Conservation (phyloP, 2,329 filamentous ascomycete species). For the Ascochyta fabae region DNA sequence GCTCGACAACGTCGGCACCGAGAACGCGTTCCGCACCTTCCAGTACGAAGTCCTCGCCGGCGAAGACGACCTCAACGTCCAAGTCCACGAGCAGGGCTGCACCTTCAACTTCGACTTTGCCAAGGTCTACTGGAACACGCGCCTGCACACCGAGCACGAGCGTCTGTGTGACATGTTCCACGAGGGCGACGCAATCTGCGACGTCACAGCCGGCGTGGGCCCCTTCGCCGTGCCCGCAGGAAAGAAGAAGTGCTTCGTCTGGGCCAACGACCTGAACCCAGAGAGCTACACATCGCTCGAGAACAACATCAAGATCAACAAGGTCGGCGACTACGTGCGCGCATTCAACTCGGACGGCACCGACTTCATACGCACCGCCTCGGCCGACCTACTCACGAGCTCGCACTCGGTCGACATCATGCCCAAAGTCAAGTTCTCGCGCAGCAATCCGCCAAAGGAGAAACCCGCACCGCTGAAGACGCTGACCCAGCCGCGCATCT, state of each 20-base stretch:
- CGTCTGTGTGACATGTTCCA: conserved; percentile 77
- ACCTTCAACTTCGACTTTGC: conserved; percentile 92
- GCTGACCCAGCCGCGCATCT: conserved; percentile 68
- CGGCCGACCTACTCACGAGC: conserved; percentile 61
- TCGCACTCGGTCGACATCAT: conserved; percentile 58
- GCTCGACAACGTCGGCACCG: conserved; percentile 81
- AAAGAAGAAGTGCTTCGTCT: conserved; percentile 88
- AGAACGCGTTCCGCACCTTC: conserved; percentile 90
- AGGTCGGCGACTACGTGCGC: conserved; percentile 74
- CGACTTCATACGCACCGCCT: conserved; percentile 76
- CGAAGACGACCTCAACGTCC: conserved; percentile 80
- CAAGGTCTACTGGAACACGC: conserved; percentile 98
- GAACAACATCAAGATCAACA: conserved; percentile 77
- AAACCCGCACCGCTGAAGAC: conserved; percentile 46
- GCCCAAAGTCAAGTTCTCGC: conserved; percentile 42
- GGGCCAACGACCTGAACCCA: conserved; percentile 96
- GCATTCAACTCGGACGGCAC: conserved; percentile 84
- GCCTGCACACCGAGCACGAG: conserved; percentile 87
- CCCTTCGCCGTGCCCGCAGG: conserved; percentile 93
- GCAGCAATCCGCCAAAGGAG: conserved; percentile 27
- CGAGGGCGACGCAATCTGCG: conserved; percentile 87
- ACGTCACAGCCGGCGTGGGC: conserved; percentile 97
- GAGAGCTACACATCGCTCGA: conserved; percentile 78
- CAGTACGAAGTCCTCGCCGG: conserved; percentile 88
- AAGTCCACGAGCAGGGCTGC: conserved; percentile 81